These are phyloP conservation scores for Emydomyces testavorans DNA, from an alignment of 2,329 filamentous ascomycete genomes.

Conservation along the genomic window DNA sequence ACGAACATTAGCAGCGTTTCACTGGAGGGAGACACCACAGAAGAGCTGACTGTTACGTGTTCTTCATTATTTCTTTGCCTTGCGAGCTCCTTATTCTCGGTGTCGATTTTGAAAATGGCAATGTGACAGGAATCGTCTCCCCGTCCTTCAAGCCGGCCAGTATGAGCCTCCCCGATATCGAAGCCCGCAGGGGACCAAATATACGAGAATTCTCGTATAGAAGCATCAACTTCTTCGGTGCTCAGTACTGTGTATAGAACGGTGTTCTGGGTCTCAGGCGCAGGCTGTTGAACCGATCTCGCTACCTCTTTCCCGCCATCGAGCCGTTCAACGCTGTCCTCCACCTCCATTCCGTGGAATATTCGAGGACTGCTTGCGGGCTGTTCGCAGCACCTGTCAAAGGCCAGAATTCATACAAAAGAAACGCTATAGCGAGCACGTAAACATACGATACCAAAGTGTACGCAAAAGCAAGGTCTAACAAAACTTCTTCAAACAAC, in stretches of 20 bases:
- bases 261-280: not conserved
- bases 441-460: not conserved
- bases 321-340: not conserved
- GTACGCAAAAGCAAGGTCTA: not conserved
- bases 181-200: constrained; percentile 12
- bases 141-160: not conserved
- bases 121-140: constrained; percentile 10
- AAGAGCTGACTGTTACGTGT: not conserved
- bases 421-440: not conserved
- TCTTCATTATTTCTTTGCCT: not conserved
- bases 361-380: not conserved
- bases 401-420: not conserved
- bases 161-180: constrained; percentile 10
- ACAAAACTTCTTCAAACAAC: not conserved
- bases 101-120: constrained; percentile 11
- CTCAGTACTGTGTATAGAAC: constrained; percentile 8
- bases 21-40: not conserved
- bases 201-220: constrained; percentile 13
- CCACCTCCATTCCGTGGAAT: not conserved
- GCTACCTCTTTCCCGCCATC: not conserved
- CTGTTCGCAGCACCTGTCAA: not conserved
- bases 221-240: constrained; percentile 10
- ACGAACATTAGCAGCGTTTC: not conserved
- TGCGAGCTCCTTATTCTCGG: not conserved
- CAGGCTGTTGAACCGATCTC: not conserved